Evolutionary conservation across 495 filamentous ascomycete genomes (phyloP).

Genomic region (Sabuloglossum arenarium): DNA sequence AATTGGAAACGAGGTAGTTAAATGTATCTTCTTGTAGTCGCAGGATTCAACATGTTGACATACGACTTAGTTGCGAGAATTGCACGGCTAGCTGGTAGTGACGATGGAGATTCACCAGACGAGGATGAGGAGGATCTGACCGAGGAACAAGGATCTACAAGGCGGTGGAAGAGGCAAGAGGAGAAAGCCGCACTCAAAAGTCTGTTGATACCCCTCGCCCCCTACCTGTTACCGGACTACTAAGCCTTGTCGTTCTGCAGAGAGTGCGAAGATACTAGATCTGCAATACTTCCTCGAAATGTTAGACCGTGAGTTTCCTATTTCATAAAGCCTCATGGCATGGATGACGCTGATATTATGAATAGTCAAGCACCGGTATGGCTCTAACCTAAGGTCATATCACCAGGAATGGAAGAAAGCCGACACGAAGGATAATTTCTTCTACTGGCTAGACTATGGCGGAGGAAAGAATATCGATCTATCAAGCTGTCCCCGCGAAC

Average conservation of each 20-base stretch:
- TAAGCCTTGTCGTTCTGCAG: conserved; percentile 16
- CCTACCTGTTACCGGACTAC: neutral
- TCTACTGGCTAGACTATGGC: conserved; percentile 86
- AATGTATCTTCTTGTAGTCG: neutral
- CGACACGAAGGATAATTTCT: conserved; percentile 71
- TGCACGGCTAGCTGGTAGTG: conserved; percentile 43
- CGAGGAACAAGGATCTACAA: conserved; percentile 13
- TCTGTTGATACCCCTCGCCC: neutral
- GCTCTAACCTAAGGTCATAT: conserved; percentile 63
- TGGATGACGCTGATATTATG: neutral
- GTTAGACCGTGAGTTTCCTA: conserved; percentile 52
- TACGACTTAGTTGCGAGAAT: conserved; percentile 30
- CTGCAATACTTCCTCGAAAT: conserved; percentile 84
- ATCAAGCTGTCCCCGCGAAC: conserved; percentile 37
- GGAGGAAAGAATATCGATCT: conserved; percentile 40
- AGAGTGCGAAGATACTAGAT: conserved; percentile 60
- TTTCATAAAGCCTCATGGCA: neutral
- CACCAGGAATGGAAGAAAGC: conserved; percentile 64
- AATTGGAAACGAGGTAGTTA: conserved; percentile 43
- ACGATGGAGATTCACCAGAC: conserved; percentile 8
- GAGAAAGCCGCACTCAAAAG: conserved; percentile 23
- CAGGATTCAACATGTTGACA: neutral
- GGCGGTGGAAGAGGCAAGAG: conserved; percentile 16
- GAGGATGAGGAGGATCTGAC: conserved; percentile 14
- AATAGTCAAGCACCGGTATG: conserved; percentile 58